Evolutionary conservation across 345 rosid genomes (phyloP).

Genomic region (Salix caprea): DNA sequence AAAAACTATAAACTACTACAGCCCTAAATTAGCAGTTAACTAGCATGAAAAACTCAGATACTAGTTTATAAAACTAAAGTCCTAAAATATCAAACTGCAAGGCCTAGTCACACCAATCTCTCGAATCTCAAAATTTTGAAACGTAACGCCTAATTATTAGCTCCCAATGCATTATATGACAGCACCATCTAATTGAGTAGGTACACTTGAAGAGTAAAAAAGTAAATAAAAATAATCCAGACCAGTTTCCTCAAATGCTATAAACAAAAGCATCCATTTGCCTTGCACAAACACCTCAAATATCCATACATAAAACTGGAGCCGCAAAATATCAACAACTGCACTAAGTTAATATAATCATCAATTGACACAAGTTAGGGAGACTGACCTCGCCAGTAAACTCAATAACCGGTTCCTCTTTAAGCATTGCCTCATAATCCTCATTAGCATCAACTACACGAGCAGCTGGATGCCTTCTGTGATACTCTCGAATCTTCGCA

Average conservation of each 20-base stretch:
- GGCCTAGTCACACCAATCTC: not conserved
- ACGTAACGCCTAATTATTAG: not conserved
- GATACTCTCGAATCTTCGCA: constrained; percentile 80
- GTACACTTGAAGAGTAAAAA: not conserved
- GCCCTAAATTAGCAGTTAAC: not conserved
- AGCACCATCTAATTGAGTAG: not conserved
- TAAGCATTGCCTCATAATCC: constrained; percentile 63
- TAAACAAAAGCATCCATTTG: not conserved
- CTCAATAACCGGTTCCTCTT: constrained; percentile 75
- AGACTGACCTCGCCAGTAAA: constrained; percentile 85
- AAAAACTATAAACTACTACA: not conserved
- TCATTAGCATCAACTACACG: constrained; percentile 68
- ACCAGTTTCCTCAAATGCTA: not conserved
- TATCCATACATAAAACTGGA: not conserved
- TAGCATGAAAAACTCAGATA: not conserved
- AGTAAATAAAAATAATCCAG: not conserved
- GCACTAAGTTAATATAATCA: not conserved
- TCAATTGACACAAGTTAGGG: not conserved
- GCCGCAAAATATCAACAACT: not conserved
- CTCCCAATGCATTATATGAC: not conserved
- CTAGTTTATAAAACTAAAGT: not conserved
- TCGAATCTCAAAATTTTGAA: not conserved
- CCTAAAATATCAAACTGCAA: not conserved
- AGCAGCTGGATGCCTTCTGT: constrained; percentile 80
- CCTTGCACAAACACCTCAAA: not conserved